Base-by-base conservation (phyloP, 129 eudicot species). In the Mikania micrantha region DNA sequence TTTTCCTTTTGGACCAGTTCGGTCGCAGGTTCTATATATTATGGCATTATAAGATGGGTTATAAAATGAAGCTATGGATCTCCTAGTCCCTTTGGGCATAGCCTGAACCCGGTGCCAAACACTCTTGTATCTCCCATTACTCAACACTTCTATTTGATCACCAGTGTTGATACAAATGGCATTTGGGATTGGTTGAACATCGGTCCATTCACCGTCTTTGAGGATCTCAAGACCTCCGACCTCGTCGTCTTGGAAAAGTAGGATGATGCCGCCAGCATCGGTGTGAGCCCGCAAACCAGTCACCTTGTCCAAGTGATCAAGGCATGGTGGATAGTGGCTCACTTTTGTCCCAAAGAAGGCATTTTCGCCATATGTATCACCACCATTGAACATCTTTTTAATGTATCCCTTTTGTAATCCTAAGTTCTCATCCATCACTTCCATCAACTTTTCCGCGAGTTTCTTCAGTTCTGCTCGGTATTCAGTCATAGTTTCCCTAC, bases 301-400 rank as follows among this genome's bases (percentile, higher is more conserved):
- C n/a, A 87, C 87, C 78, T 64, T 70, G 34, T 90, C 90, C 0
- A 95, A n/a, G n/a, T n/a, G 97, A 35, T 74, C 64, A 7, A 89
- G 77, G 39, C 97, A 87, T 1, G 97, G 95, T 6, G 97, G 97
- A 44, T 90, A 90, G 52, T 90, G 91, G 85, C 91, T 84, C 7
- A 90, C 91, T 40, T 90, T 90, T 16, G 97, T 87, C 39, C 97
- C 97, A 42, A 90, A 90, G n/a, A 84, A 90, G 16, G 95, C 88
- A 0, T 56, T 61, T 1, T 80, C 71, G n/a, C 70, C 83, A 68
- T n/a, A n/a, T n/a, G n/a, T n/a, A n/a, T 72, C 69, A n/a, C 80
- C 81, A 0, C 81, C 83, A 16, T 85, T 75, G 59, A 88, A 88
- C 11, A 88, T 84, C 72, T 53, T 78, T 73, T 80, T 80, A 31